phyloP scores from a whole-genome alignment of 176 grass and related monocot genomes.

The Oryza australiensis region DNA sequence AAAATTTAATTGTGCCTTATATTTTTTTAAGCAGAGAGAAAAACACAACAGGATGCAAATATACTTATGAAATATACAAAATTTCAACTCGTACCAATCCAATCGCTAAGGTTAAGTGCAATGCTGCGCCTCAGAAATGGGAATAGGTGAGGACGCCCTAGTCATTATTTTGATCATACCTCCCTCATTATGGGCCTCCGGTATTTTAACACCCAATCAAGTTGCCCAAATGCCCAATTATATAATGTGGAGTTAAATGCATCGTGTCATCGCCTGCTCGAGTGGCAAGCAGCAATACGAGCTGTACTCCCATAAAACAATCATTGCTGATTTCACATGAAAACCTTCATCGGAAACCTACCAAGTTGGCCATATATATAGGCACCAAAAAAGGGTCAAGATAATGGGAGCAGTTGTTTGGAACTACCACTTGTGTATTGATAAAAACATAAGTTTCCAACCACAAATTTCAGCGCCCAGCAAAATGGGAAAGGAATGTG shows the following conservation, averaged over 20 bases:
- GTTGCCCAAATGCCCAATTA: slow-evolving; percentile 19
- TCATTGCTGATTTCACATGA: slow-evolving; percentile 4
- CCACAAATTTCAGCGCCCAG: background rate
- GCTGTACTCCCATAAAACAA: background rate
- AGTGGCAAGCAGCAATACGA: background rate
- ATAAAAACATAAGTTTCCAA: background rate
- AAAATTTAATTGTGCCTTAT: no score
- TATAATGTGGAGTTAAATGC: background rate
- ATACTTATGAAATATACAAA: background rate
- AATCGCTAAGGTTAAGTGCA: background rate
- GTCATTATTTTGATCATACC: slow-evolving; percentile 7
- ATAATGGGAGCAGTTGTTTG: slow-evolving; percentile 8
- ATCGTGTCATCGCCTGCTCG: slow-evolving; percentile 3
- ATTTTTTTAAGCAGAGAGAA: no score
- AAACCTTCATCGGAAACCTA: slow-evolving; percentile 3
- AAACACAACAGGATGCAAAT: background rate
- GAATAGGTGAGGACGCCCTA: background rate
- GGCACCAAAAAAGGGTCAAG: background rate
- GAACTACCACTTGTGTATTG: background rate
- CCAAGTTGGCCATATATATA: slow-evolving; percentile 9
- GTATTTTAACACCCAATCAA: background rate
- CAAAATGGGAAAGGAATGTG: background rate
- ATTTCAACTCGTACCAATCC: background rate
- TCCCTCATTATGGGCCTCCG: background rate
- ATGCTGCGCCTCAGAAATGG: background rate